phyloP scores from a whole-genome alignment of 2,329 filamentous ascomycete genomes.

The Scytalidium lignicola region DNA sequence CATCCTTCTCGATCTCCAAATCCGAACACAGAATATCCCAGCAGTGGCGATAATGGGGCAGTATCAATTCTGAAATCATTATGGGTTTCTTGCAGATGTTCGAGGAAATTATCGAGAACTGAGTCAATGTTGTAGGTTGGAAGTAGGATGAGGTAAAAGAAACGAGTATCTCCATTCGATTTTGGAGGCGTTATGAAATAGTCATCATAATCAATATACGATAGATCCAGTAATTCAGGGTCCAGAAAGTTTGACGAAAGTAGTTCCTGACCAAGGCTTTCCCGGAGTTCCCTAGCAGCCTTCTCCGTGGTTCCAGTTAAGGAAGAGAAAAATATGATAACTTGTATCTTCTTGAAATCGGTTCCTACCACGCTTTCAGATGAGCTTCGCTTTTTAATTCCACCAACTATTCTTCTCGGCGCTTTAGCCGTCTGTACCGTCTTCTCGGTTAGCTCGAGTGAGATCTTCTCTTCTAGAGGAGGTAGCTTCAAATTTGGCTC shows the following conservation, averaged over 20 bases:
- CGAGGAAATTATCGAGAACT: conserved; percentile 79
- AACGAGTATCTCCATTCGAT: conserved; percentile 43
- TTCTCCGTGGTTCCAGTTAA: conserved; percentile 79
- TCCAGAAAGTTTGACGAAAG: conserved; percentile 38
- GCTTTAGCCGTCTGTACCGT: conserved; percentile 25
- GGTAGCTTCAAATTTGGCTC: conserved; percentile 15
- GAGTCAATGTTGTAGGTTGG: conserved; percentile 96
- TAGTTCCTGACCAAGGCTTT: conserved; percentile 41
- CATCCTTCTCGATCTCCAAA: conserved; percentile 89
- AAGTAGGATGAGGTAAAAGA: conserved; percentile 79
- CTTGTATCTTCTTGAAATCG: conserved; percentile 52
- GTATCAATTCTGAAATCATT: conserved; percentile 97
- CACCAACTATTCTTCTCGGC: conserved; percentile 31
- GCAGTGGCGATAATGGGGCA: conserved; percentile 66
- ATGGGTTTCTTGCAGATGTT: conserved; percentile 86
- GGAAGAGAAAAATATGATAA: conserved; percentile 84
- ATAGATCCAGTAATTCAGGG: conserved; percentile 69
- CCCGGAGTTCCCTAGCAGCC: conserved; percentile 59
- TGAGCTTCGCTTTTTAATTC: conserved; percentile 20
- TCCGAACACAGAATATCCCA: conserved; percentile 91
- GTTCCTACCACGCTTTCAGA: conserved; percentile 24
- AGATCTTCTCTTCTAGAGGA: conserved; percentile 17
- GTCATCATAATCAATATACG: conserved; percentile 87
- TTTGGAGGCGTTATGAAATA: conserved; percentile 80
- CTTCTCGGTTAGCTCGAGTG: conserved; percentile 12